Percentiles rank a stretch among this genome's conserved stretches.
phyloP scores from a whole-genome alignment of 305 asterid species.

The Lippia alba region DNA sequence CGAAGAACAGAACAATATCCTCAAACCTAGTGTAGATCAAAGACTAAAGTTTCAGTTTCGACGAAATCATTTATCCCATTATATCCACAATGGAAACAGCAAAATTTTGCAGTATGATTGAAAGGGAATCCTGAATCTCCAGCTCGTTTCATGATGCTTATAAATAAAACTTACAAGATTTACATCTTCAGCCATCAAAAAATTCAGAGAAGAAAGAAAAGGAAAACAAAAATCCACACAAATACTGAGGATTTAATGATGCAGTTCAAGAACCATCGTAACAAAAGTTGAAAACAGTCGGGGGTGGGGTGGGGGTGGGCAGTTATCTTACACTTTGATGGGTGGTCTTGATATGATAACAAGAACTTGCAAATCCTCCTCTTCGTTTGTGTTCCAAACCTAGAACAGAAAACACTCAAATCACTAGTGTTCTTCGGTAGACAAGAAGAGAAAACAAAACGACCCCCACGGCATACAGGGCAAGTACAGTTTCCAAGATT shows the following conservation, averaged over 20 bases:
- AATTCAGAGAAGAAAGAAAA: too few relatives aligned
- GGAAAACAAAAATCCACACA: too few relatives aligned
- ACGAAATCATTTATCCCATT: too few relatives aligned
- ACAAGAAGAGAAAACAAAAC: neutral
- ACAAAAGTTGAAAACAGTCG: constrained; percentile 6
- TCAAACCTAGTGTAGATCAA: too few relatives aligned
- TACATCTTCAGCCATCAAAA: too few relatives aligned
- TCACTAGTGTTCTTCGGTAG: neutral
- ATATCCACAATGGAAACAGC: too few relatives aligned
- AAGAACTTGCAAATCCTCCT: constrained; percentile 78
- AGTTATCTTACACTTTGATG: constrained; percentile 71
- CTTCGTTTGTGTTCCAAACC: constrained; percentile 75
- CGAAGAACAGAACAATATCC: neutral
- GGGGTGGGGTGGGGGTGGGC: too few relatives aligned
- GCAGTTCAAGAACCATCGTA: constrained; percentile 17
- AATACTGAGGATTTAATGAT: neutral
- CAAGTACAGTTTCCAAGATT: neutral
- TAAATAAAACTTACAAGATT: too few relatives aligned
- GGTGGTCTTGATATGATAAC: constrained; percentile 91
- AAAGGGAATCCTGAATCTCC: too few relatives aligned
- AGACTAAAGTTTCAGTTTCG: too few relatives aligned
- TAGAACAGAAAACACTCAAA: constrained; percentile 19
- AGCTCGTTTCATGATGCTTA: too few relatives aligned
- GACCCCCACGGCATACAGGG: neutral
- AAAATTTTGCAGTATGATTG: too few relatives aligned